Conservation (phyloP, 1,139 yeast genomes). For the Protomyces gravidus region DNA sequence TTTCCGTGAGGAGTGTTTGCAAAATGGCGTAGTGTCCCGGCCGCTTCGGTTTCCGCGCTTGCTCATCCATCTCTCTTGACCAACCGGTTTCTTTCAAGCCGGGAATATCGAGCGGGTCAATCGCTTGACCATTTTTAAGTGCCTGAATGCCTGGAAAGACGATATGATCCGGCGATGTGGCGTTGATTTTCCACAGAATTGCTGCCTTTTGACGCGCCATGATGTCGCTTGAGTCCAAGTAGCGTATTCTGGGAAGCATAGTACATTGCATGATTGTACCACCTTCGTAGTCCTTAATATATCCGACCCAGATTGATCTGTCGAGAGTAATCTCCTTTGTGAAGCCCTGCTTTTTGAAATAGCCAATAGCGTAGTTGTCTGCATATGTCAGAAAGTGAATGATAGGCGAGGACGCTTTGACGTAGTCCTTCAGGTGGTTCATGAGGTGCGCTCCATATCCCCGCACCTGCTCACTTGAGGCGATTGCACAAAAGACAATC, state of each 20-base stretch:
- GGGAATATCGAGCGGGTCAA: conserved; percentile 49
- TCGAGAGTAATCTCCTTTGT: conserved; percentile 89
- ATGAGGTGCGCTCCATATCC: conserved; percentile 98
- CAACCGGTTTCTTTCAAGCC: conserved; percentile 76
- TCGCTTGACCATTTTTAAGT: conserved; percentile 47
- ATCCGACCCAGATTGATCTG: conserved; percentile 92
- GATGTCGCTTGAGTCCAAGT: conserved; percentile 82
- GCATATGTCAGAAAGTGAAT: conserved; percentile 92
- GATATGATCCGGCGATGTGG: conserved; percentile 71
- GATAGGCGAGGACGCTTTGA: conserved; percentile 78
- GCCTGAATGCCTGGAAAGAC: conserved; percentile 75
- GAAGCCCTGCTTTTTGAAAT: conserved; percentile 95
- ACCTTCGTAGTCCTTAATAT: conserved; percentile 97
- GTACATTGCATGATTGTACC: conserved; percentile 97
- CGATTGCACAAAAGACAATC: conserved; percentile 95
- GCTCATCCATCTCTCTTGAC: conserved; percentile 96
- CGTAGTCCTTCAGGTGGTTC: conserved; percentile 96
- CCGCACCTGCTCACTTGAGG: conserved; percentile 92
- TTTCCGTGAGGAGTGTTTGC: conserved; percentile 79
- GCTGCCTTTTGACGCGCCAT: conserved; percentile 86
- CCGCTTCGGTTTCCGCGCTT: conserved; percentile 90
- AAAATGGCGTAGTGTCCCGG: conserved; percentile 93
- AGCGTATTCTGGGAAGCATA: conserved; percentile 82
- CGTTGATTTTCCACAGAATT: conserved; percentile 73
- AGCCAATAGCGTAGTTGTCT: conserved; percentile 97